Percentiles rank a stretch among this genome's conserved stretches.
Conservation (phyloP, 139 green algal genomes). For the Auxenochlorella protothecoides region DNA sequence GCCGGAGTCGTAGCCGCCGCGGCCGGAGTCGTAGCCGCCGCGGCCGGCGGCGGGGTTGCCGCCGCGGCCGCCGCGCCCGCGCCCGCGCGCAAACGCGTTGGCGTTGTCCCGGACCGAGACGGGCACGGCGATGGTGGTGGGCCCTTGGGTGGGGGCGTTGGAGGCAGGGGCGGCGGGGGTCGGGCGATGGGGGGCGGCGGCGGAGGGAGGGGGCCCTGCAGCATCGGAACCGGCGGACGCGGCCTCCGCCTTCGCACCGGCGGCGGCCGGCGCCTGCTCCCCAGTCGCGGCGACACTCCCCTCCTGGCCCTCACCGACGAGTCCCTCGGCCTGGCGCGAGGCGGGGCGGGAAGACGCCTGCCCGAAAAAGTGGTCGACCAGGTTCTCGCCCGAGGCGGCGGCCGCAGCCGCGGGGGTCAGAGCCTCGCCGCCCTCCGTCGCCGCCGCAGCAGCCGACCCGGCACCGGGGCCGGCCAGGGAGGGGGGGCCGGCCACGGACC, state of each 20-base stretch:
- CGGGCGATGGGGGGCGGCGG: background rate
- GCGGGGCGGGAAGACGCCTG: background rate
- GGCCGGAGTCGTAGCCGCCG: slow-evolving; percentile 1
- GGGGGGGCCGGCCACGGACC: background rate
- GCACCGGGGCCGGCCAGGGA: background rate
- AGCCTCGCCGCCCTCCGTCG: background rate
- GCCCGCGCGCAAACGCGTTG: too few relatives aligned
- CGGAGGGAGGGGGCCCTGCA: background rate
- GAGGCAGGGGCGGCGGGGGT: background rate
- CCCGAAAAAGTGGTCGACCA: slow-evolving; percentile 18
- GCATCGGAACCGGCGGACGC: background rate
- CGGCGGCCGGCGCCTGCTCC: background rate
- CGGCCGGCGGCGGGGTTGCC: background rate
- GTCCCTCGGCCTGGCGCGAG: background rate
- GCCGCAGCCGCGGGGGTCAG: slow-evolving; percentile 11
- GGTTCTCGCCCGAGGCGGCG: slow-evolving; percentile 16
- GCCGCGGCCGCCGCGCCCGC: background rate
- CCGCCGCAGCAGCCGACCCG: background rate
- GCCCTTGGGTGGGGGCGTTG: too few relatives aligned
- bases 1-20: slow-evolving; percentile 3
- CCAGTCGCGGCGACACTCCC: background rate
- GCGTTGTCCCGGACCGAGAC: too few relatives aligned
- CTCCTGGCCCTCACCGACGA: too few relatives aligned
- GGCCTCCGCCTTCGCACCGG: background rate
- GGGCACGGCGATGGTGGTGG: too few relatives aligned